Conservation (phyloP, 1,284 basidiomycete species). For the Inonotus obliquus region DNA sequence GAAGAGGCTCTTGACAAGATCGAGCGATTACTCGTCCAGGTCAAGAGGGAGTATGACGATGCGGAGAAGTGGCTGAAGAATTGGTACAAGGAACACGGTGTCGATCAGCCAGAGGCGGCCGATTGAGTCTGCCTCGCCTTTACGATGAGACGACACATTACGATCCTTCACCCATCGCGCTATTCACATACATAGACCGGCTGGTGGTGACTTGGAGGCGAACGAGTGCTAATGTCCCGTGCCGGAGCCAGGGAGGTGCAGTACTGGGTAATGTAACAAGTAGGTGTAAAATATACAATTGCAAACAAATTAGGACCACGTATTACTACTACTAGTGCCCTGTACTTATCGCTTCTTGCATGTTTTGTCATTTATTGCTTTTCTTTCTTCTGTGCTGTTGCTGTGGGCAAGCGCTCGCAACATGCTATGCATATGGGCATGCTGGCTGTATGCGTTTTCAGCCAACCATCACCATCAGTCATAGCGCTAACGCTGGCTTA, state of each 20-base stretch:
- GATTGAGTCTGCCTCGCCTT: background rate
- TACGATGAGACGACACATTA: background rate
- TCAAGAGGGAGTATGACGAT: constrained; percentile 52
- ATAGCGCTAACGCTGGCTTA: no score
- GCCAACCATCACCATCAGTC: background rate
- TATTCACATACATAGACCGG: background rate
- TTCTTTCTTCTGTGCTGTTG: background rate
- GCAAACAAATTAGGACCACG: constrained; percentile 6
- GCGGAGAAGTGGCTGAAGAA: constrained; percentile 52
- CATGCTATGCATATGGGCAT: background rate
- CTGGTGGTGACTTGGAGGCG: background rate
- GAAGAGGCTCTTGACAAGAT: constrained; percentile 67
- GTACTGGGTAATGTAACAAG: background rate
- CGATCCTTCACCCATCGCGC: background rate
- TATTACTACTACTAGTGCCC: background rate
- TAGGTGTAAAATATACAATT: constrained; percentile 4
- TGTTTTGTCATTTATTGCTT: background rate
- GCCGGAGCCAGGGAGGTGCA: background rate
- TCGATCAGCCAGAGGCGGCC: background rate
- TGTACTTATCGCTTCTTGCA: background rate
- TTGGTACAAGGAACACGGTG: constrained; percentile 34
- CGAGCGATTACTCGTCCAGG: constrained; percentile 42
- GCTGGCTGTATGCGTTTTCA: background rate
- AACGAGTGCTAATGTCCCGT: background rate
- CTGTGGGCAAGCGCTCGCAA: no score